Conservation (phyloP, 106 monocot species). For the Phalaenopsis equestris region DNA sequence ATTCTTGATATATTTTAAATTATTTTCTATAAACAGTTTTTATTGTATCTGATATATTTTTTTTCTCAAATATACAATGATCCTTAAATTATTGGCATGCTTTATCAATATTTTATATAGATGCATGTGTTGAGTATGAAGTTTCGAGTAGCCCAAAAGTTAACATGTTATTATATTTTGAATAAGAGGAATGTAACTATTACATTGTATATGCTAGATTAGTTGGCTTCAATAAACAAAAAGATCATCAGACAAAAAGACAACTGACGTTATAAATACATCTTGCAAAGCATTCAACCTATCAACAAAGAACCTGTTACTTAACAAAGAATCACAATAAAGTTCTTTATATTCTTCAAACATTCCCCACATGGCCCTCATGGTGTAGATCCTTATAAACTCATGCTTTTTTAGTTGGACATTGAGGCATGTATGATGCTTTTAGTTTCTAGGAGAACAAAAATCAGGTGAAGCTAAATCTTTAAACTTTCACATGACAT, state of each 20-base stretch:
- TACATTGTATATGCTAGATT: background rate
- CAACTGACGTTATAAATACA: background rate
- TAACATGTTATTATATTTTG: background rate
- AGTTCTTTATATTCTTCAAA: background rate
- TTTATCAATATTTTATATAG: background rate
- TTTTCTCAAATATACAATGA: background rate
- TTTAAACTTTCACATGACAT: too few species aligned
- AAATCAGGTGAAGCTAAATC: background rate
- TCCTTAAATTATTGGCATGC: background rate
- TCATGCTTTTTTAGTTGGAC: background rate
- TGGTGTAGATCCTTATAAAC: background rate
- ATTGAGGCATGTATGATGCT: background rate
- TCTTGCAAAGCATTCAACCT: too few species aligned
- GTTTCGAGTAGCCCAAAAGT: background rate
- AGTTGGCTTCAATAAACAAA: background rate
- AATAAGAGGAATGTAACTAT: background rate
- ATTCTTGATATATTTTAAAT: background rate
- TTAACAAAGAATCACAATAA: background rate
- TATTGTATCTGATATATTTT: background rate
- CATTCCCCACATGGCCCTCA: background rate
- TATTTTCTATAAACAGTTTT: background rate
- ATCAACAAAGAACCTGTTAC: background rate
- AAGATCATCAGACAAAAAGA: background rate
- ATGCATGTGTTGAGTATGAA: background rate
- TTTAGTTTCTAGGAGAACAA: background rate